Conservation (phyloP, 2,329 filamentous ascomycete genomes). For the Leptographium galeiforme region DNA sequence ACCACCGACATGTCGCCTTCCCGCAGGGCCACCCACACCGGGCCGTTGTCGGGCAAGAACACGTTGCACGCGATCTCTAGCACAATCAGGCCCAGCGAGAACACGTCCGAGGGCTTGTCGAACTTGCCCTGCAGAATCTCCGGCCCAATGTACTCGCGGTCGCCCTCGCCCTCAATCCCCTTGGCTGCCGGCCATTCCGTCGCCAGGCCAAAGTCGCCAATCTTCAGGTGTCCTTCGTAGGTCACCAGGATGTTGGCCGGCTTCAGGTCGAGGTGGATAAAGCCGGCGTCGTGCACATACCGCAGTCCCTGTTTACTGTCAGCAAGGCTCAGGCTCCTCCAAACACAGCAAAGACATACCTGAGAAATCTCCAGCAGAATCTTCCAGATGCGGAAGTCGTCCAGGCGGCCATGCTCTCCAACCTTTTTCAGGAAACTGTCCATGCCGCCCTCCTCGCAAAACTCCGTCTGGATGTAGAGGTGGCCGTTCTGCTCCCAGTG, state of each 20-base stretch:
- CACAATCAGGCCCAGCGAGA: slow-evolving; percentile 86
- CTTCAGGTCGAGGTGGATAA: slow-evolving; percentile 76
- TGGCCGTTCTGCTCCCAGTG: slow-evolving; percentile 78
- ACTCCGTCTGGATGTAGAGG: slow-evolving; percentile 96
- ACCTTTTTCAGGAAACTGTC: slow-evolving; percentile 74
- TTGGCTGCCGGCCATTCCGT: slow-evolving; percentile 62
- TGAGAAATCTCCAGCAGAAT: slow-evolving; percentile 74
- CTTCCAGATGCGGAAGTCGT: slow-evolving; percentile 99
- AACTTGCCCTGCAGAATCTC: slow-evolving; percentile 79
- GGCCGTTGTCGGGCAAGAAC: slow-evolving; percentile 81
- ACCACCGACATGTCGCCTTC: slow-evolving; percentile 82
- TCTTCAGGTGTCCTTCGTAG: slow-evolving; percentile 70
- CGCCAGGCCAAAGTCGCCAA: slow-evolving; percentile 77
- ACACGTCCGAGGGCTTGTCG: slow-evolving; percentile 86
- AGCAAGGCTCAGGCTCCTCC: background rate
- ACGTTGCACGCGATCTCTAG: slow-evolving; percentile 92
- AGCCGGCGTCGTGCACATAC: slow-evolving; percentile 78
- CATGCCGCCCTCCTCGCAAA: slow-evolving; percentile 85
- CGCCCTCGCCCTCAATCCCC: slow-evolving; percentile 79
- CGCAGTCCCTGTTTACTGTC: slow-evolving; percentile 56
- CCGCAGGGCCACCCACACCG: slow-evolving; percentile 79
- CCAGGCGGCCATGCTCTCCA: slow-evolving; percentile 71
- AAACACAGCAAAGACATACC: slow-evolving; percentile 37
- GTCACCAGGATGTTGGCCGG: slow-evolving; percentile 74
- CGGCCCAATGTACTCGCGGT: slow-evolving; percentile 90